Evolutionary conservation across 345 rosid species (phyloP).

Genomic region (Linum usitatissimum): DNA sequence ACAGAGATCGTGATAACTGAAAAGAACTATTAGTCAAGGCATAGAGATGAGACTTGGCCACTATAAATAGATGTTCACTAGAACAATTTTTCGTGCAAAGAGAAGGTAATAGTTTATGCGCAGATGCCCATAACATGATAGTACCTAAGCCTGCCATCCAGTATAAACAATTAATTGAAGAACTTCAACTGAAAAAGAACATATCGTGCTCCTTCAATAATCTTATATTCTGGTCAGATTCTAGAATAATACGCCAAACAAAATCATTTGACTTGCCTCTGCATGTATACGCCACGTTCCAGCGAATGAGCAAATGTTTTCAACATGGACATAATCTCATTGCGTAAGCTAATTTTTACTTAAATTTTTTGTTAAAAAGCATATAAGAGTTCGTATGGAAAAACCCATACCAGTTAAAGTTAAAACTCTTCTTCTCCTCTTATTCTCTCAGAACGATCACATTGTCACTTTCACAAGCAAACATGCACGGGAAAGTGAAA

Average conservation of each 20-base stretch:
- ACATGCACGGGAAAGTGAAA: constrained; percentile 15
- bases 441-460: neutral
- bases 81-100: neutral
- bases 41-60: neutral
- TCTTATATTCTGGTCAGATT: no score
- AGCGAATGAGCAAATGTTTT: no score
- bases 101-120: neutral
- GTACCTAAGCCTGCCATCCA: neutral
- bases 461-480: constrained; percentile 7
- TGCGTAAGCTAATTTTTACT: no score
- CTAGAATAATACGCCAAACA: no score
- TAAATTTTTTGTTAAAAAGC: no score
- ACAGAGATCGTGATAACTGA: neutral
- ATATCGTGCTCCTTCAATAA: neutral
- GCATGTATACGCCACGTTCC: no score
- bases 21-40: neutral
- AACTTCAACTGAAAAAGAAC: no score
- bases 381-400: no score
- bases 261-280: no score
- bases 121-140: neutral
- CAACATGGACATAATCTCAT: no score
- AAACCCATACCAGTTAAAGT: no score
- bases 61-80: neutral
- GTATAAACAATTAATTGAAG: neutral
- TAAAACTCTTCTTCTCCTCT: no score